A percentile compares a stretch with the other conserved stretches of the same genome.
phyloP scores from a whole-genome alignment of 73 alveolate species.

The Paramecium caudatum region DNA sequence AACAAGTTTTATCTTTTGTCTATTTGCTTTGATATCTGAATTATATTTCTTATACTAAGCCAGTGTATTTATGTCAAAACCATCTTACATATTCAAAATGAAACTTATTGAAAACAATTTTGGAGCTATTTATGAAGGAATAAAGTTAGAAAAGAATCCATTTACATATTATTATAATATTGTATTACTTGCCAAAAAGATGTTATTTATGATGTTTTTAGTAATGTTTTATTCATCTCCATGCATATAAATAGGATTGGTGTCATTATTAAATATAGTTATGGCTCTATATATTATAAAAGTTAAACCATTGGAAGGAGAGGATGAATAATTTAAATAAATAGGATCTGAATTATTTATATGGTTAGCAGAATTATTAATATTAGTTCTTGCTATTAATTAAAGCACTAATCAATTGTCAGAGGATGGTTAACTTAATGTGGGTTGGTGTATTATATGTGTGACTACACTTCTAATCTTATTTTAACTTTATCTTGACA shows the following conservation, averaged over 20 bases:
- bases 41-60: not conserved
- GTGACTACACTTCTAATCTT: not conserved
- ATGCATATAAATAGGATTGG: slow-evolving; percentile 20
- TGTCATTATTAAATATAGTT: not conserved
- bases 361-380: slow-evolving; percentile 40
- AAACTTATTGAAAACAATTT: not conserved
- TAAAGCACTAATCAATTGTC: not conserved
- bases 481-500: not conserved
- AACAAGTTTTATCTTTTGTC: not conserved
- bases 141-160: not conserved
- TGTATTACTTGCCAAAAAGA: not conserved
- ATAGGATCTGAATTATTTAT: not conserved
- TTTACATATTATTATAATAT: not conserved
- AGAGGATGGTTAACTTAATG: not conserved
- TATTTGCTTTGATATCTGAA: slow-evolving; percentile 1
- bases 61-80: not conserved
- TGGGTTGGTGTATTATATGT: slow-evolving; percentile 47
- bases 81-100: not conserved
- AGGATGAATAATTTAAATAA: not conserved
- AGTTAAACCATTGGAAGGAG: slow-evolving; percentile 28
- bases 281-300: slow-evolving; percentile 3
- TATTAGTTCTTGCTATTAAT: slow-evolving; percentile 13
- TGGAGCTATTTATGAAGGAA: slow-evolving; percentile 59
- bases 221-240: slow-evolving; percentile 8
- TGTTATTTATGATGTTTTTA: slow-evolving; percentile 59